These are phyloP conservation scores for Globisporangium rhizosaccharum DNA, from an alignment of 352 stramenopile genomes.

Conservation along the genomic window DNA sequence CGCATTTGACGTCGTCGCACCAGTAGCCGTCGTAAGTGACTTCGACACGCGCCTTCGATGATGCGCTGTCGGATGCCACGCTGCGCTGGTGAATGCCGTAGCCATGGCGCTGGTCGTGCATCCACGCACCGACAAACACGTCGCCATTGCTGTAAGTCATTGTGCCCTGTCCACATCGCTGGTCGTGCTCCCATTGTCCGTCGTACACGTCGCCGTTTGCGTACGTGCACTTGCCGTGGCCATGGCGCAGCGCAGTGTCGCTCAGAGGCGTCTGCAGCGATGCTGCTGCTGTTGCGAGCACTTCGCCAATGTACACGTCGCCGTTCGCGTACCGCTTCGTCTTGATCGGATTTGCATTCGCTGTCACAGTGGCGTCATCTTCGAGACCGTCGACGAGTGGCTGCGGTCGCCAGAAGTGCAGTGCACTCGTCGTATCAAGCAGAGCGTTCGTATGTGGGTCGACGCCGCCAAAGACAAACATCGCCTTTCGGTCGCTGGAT, in stretches of 20 bases:
- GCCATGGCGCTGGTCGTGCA: constrained; percentile 38
- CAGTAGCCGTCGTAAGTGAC: constrained; percentile 77
- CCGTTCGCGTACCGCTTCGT: constrained; percentile 49
- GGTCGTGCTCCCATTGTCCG: constrained; percentile 55
- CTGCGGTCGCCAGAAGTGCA: constrained; percentile 67
- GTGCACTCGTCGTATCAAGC: constrained; percentile 31
- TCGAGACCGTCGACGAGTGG: constrained; percentile 19
- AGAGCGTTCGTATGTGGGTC: constrained; percentile 20
- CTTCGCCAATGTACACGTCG: constrained; percentile 68
- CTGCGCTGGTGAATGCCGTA: constrained; percentile 40
- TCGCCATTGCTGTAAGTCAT: constrained; percentile 46
- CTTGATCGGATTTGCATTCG: constrained; percentile 29
- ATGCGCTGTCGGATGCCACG: neutral
- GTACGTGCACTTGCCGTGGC: constrained; percentile 61
- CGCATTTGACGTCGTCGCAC: constrained; percentile 45
- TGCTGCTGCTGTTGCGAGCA: constrained; percentile 13
- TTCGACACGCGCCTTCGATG: constrained; percentile 9
- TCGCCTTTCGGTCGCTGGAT: constrained; percentile 30
- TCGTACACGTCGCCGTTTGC: constrained; percentile 53
- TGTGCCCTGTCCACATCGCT: constrained; percentile 40
- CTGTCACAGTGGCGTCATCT: constrained; percentile 24
- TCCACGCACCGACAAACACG: constrained; percentile 50
- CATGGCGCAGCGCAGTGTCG: constrained; percentile 25
- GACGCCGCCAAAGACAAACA: constrained; percentile 59
- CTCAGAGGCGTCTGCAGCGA: constrained; percentile 8